Base-by-base conservation (phyloP, 805 yeast species). In the Wickerhamiella lipophila region DNA sequence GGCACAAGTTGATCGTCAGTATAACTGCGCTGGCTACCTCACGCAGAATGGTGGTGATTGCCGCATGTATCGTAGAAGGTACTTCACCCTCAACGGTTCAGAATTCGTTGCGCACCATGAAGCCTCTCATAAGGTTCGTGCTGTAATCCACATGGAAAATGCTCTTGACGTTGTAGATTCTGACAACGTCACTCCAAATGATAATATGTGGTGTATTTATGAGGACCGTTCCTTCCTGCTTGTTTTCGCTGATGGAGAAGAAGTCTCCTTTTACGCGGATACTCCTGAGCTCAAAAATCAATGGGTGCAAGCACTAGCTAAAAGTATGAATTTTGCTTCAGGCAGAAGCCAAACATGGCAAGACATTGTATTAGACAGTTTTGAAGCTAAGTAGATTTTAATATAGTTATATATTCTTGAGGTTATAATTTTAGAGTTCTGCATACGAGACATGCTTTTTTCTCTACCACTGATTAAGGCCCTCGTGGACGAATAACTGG, bases 11-110 rank as follows among this genome's bases (percentile, higher is more conserved):
- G 65, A 67, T 68, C 52, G 49, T 22, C 49, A 68, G 18, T 58
- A 59, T 7, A 45, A 49, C 11, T 38, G 58, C 79, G 53, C 84
- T 61, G 96, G 96, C 0, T 83, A 71, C 60, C 67, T 88, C 65
- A 78, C 79, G 55, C 97, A 88, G 65, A 88, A 84, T 58, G 97
- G 97, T 21, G 96, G 96, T 4, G 97, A 88, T 67, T 76, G 94
- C 58, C 76, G 72, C n/a, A 69, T 72, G 29, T 78, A 88, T 81
- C 76, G 85, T 54, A 76, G 84, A 53, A 70, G 96, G 51, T 86
- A 66, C 66, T 88, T 81, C 68, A 80, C 75, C 55, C 68, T 89
- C 15, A 64, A 71, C 32, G 94, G 89, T 0, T 73, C 78, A 13
- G 77, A 79, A 32, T 67, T 88, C 55, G 68, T 77, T 45, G 95